phyloP scores from a whole-genome alignment of 31 red algal species.

The Asparagopsis taxiformis region DNA sequence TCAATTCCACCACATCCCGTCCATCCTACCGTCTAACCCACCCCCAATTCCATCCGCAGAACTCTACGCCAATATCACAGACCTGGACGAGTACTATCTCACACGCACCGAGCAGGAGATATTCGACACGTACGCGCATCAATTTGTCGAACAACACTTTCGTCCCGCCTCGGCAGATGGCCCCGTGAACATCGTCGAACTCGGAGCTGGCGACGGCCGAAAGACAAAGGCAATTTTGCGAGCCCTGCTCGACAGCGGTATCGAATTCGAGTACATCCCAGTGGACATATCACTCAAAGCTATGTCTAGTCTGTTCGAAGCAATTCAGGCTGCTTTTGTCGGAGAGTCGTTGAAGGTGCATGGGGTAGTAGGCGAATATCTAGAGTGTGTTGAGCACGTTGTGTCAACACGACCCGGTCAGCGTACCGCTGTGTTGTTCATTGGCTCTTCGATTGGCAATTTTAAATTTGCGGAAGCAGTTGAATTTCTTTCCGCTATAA shows the following conservation, averaged over 20 bases:
- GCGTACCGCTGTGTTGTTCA: constrained; percentile 69
- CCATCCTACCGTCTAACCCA: background rate
- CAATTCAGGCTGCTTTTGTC: constrained; percentile 3
- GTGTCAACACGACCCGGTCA: background rate
- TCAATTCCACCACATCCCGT: too few relatives aligned
- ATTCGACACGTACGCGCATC: constrained; percentile 41
- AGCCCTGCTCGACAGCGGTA: constrained; percentile 18
- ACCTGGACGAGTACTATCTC: constrained; percentile 93
- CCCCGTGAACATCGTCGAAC: constrained; percentile 86
- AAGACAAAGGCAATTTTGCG: constrained; percentile 78
- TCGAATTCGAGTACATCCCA: constrained; percentile 71
- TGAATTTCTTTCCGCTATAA: constrained; percentile 53
- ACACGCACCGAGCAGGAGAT: constrained; percentile 81
- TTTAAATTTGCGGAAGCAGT: constrained; percentile 40
- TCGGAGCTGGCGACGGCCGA: constrained; percentile 94
- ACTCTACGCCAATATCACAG: constrained; percentile 73
- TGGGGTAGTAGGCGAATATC: constrained; percentile 78
- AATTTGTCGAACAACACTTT: constrained; percentile 50
- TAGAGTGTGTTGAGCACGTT: constrained; percentile 54
- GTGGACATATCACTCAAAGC: constrained; percentile 78
- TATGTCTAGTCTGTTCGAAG: constrained; percentile 51
- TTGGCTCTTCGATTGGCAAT: constrained; percentile 95
- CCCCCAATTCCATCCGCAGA: constrained; percentile 10
- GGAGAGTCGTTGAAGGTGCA: constrained; percentile 30
- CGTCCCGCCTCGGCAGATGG: background rate